Evolutionary conservation across 352 stramenopile species (phyloP).

Genomic region (Globisporangium barbulae): DNA sequence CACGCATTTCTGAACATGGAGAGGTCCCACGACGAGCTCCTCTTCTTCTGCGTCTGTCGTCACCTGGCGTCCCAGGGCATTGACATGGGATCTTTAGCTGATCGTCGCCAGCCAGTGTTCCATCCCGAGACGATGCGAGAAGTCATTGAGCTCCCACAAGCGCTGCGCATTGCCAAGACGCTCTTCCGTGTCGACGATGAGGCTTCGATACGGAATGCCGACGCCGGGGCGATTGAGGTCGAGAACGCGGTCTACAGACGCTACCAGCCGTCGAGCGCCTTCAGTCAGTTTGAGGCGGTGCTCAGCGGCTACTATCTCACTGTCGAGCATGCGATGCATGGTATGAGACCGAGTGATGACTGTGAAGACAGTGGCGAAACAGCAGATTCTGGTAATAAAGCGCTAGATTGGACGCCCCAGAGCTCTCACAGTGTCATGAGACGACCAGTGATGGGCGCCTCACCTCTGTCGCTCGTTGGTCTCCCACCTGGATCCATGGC

Average conservation of each 20-base stretch:
- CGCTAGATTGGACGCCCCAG: not conserved
- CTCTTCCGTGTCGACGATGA: slow-evolving; percentile 61
- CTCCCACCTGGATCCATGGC: slow-evolving; percentile 18
- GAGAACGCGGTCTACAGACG: slow-evolving; percentile 52
- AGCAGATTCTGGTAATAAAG: not conserved
- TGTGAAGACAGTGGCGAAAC: not conserved
- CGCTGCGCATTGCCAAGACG: slow-evolving; percentile 34
- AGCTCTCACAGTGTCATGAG: not conserved
- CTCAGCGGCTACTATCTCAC: slow-evolving; percentile 33
- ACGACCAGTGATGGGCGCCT: not conserved
- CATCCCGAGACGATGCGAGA: slow-evolving; percentile 52
- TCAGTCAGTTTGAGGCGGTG: slow-evolving; percentile 50
- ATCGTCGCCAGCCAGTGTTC: slow-evolving; percentile 43
- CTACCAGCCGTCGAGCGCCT: slow-evolving; percentile 49
- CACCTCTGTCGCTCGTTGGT: not conserved
- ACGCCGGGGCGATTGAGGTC: slow-evolving; percentile 42
- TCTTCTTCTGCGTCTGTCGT: slow-evolving; percentile 60
- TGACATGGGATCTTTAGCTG: not conserved
- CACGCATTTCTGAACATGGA: slow-evolving; percentile 48
- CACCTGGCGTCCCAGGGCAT: slow-evolving; percentile 22
- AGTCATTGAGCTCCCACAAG: slow-evolving; percentile 40
- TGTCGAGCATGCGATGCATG: not conserved
- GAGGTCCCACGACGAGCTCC: slow-evolving; percentile 47
- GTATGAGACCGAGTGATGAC: not conserved
- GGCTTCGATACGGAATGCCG: slow-evolving; percentile 26